Evolutionary conservation across 225 moss, liverwort and hornwort species (phyloP), one percentile per base, ranked within the genome.

Genomic region (Antitrichia curtipendula): DNA sequence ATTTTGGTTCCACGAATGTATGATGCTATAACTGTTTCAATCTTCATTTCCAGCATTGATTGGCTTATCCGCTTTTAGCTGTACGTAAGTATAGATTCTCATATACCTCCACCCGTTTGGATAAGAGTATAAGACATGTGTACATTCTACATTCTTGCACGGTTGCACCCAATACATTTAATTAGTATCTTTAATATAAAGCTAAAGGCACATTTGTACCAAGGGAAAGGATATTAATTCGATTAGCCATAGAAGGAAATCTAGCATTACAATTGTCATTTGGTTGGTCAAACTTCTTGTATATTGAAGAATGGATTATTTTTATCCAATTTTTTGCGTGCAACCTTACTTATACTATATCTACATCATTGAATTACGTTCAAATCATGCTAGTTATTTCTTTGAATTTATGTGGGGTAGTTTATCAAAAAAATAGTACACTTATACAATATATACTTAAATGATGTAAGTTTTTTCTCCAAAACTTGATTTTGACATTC

Each of bases 151-250:
- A n/a, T 56, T 34, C 6, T 77, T 24, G 10, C 8, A 76, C 1
- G 3, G 0, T 53, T 54, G 47, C 5, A 34, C 4, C 19, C 8
- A 50, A n/a, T n/a, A 25, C 2, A 9, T 53, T 0, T n/a, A 0
- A 4, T 32, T 20, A 7, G 12, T 75, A 50, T 1, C 20, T 73
- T 31, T 49, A 12, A 31, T 11, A 17, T 20, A 12, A 31, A 20
- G 50, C 4, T 7, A 12, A 49, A 47, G 6, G 7, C 3, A 32
- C 13, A 74, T 20, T 49, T 2, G 2, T 31, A 31, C 2, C 2
- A 74, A 74, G 3, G 4, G 2, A 47, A 20, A 32, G 50, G 2
- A 31, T 17, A 47, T 47, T 29, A 3, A 47, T 17, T 29, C 1
- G 16, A 32, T 32, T 34, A 13, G 1, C 6, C 2, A 3, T 0